Evolutionary conservation across 148 eudicot species (phyloP).

Genomic region (Nyssa sinensis): DNA sequence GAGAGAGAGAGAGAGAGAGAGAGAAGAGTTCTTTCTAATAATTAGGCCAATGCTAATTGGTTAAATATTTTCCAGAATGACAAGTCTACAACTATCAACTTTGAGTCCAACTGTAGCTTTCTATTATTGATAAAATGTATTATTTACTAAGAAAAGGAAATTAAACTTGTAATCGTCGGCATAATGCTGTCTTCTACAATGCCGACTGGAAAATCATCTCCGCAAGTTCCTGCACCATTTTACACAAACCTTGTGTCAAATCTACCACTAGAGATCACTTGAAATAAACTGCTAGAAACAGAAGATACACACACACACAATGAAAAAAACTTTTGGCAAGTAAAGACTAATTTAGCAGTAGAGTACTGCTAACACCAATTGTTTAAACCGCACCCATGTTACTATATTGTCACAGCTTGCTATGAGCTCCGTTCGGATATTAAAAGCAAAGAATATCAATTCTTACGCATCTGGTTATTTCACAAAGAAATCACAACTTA

Average conservation of each 20-base stretch:
- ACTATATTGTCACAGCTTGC: neutral
- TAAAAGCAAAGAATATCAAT: no score
- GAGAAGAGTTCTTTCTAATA: no score
- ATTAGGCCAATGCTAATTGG: no score
- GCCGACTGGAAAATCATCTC: constrained; percentile 93
- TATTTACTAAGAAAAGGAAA: constrained; percentile 7
- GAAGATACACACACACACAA: neutral
- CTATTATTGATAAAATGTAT: neutral
- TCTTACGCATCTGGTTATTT: no score
- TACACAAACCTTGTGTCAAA: constrained; percentile 1
- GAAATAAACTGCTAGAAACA: no score
- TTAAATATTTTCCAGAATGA: neutral
- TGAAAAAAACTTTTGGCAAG: neutral
- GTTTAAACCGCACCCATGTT: neutral
- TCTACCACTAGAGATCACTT: no score
- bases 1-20: no score
- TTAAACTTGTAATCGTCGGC: neutral
- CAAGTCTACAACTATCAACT: no score
- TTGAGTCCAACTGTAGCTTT: neutral
- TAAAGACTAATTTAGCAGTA: neutral
- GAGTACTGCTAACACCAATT: neutral
- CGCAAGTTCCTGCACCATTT: constrained; percentile 71
- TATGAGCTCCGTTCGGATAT: no score
- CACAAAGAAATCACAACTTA: no score
- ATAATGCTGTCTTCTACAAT: constrained; percentile 24